Base-by-base conservation (phyloP, 2,329 filamentous ascomycete species). In the Calonectria leucothoes region DNA sequence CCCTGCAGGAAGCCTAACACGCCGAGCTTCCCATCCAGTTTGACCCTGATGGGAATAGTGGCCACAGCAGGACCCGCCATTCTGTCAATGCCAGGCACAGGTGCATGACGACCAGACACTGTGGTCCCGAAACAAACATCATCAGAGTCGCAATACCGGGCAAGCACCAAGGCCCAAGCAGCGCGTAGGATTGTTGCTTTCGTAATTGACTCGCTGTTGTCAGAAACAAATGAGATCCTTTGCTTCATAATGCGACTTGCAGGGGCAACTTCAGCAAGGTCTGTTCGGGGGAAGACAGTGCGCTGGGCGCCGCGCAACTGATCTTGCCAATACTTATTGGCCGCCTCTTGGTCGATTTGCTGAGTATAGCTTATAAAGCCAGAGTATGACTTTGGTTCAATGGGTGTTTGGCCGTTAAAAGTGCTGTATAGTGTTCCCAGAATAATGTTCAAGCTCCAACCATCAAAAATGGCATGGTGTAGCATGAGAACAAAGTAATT, bases 111-210 rank as follows among this genome's bases (percentile, higher is more conserved):
- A 7, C 87, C 86, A 4, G 85, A 85, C 3, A 87, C 77, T 0
- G 85, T 87, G 67, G 84, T 82, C 0, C 87, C 87, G 65, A 87
- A 87, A 8, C 85, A 79, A 10, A 87, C 81, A 67, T 87, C 86
- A 1, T 83, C 52, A 0, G 71, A 73, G 2, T 73, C 88, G 2
- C 85, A 79, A 73, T 92, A 92, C 8, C 83, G 82, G 20, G 86
- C 83, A 3, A 92, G 65, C 1, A 93, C 78, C 70, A 88, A 87
- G 6, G 87, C 85, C 77, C 89, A 86, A 0, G 90, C 90, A 35
- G 88, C 86, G 0, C 74, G 72, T 17, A 81, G 23, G 17, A 78
- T n/a, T 0, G 55, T 79, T 1, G 77, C 51, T 3, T 66, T 67
- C 0, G 76, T 77, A 5, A 75, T 68, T 25, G 39, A 57, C 10